A percentile compares a stretch with the other conserved stretches of the same genome.
Conservation (phyloP, 768 basidiomycete genomes). For the Epithele typhae region DNA sequence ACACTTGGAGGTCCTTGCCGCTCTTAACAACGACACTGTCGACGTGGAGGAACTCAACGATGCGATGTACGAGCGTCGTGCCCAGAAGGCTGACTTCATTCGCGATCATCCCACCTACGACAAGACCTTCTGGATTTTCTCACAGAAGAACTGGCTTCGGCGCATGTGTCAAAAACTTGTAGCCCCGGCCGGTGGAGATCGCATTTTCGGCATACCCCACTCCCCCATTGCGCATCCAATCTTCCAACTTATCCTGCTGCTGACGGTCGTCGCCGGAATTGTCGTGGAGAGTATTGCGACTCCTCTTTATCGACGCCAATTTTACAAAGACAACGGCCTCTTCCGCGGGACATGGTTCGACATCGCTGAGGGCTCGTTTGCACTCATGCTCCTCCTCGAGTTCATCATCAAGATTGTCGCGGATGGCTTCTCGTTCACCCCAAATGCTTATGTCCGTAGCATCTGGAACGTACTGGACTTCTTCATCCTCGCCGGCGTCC, state of each 20-base stretch:
- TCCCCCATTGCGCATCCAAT: slow-evolving; percentile 61
- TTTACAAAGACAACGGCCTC: slow-evolving; percentile 54
- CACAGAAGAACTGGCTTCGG: slow-evolving; percentile 72
- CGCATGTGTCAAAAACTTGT: slow-evolving; percentile 79
- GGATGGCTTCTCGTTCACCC: slow-evolving; percentile 87
- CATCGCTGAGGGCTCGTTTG: slow-evolving; percentile 70
- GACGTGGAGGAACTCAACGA: slow-evolving; percentile 55
- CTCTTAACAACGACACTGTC: slow-evolving; percentile 51
- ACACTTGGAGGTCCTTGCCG: slow-evolving; percentile 70
- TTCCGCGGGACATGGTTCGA: slow-evolving; percentile 84
- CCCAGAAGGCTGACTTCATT: slow-evolving; percentile 84
- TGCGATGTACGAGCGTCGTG: slow-evolving; percentile 61
- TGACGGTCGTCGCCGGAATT: slow-evolving; percentile 77
- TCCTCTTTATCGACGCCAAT: slow-evolving; percentile 75
- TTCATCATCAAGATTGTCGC: slow-evolving; percentile 89
- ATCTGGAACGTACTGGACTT: slow-evolving; percentile 94
- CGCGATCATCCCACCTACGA: slow-evolving; percentile 86
- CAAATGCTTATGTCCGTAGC: slow-evolving; percentile 86
- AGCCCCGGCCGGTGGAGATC: slow-evolving; percentile 76
- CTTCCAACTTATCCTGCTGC: slow-evolving; percentile 70
- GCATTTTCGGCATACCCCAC: slow-evolving; percentile 76
- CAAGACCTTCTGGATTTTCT: slow-evolving; percentile 84
- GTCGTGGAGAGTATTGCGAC: slow-evolving; percentile 81
- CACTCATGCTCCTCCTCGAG: slow-evolving; percentile 68
- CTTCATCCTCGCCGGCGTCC: slow-evolving; percentile 71